Percentiles rank a stretch among this genome's conserved stretches.
These are phyloP conservation scores for Diaporthe ampelina DNA, from an alignment of 2,329 filamentous ascomycete genomes.

Conservation along the genomic window DNA sequence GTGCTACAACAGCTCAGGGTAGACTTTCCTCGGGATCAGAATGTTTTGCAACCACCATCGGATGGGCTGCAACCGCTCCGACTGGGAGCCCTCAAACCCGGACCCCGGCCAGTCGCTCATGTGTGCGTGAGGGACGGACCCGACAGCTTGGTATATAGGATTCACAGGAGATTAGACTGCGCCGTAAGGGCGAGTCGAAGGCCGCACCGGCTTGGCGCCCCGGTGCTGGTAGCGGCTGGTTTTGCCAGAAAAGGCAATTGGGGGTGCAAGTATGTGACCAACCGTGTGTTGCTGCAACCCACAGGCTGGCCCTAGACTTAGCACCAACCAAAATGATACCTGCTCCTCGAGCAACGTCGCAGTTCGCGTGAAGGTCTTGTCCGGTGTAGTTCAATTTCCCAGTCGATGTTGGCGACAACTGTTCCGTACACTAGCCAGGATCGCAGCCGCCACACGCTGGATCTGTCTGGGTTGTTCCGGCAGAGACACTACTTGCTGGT, in stretches of 20 bases:
- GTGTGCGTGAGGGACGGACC: slow-evolving; percentile 31
- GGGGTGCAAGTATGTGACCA: background rate
- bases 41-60: slow-evolving; percentile 2
- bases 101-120: slow-evolving; percentile 6
- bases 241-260: slow-evolving; percentile 1
- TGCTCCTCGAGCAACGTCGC: background rate
- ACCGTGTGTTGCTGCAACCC: slow-evolving; percentile 2
- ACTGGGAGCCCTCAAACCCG: background rate
- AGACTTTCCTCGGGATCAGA: background rate
- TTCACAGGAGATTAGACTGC: slow-evolving; percentile 34
- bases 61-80: background rate
- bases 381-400: background rate
- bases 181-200: slow-evolving; percentile 19
- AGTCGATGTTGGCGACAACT: background rate
- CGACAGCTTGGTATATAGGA: slow-evolving; percentile 38
- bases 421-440: background rate
- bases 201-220: slow-evolving; percentile 12
- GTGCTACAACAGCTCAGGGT: slow-evolving; percentile 7
- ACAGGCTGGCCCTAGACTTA: background rate
- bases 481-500: background rate
- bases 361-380: background rate
- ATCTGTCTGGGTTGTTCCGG: background rate
- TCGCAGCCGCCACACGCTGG: background rate
- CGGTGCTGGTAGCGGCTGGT: slow-evolving; percentile 14
- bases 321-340: slow-evolving; percentile 4